Conservation (phyloP, 257 asterid genomes). For the Perilla frutescens region DNA sequence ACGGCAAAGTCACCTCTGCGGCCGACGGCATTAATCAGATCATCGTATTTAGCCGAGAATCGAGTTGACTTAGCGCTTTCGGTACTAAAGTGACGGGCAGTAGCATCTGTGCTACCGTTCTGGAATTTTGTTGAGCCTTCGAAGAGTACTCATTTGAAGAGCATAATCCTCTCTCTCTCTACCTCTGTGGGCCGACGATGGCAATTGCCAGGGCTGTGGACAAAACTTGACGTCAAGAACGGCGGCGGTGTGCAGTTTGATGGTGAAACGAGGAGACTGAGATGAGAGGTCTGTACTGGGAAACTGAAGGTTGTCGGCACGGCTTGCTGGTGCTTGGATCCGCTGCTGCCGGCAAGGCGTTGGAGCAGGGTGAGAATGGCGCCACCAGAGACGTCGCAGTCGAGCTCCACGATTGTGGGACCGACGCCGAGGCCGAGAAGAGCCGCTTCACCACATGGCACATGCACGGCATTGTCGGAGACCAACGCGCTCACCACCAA, state of each 20-base stretch:
- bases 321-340: conserved; percentile 43
- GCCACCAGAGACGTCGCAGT: conserved; percentile 59
- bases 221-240: too few relatives aligned
- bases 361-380: conserved; percentile 60
- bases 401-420: conserved; percentile 81
- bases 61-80: conserved; percentile 23
- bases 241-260: too few relatives aligned
- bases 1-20: conserved; percentile 60
- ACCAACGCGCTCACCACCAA: conserved; percentile 45
- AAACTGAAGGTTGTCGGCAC: conserved; percentile 82
- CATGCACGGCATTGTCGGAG: conserved; percentile 84
- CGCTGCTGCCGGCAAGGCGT: conserved; percentile 45
- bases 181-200: too few relatives aligned
- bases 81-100: conserved; percentile 30
- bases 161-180: too few relatives aligned
- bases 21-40: conserved; percentile 70
- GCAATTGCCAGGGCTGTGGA: too few relatives aligned
- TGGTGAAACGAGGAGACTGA: too few relatives aligned
- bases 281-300: too few relatives aligned
- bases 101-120: conserved; percentile 30
- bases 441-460: conserved; percentile 89
- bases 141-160: conserved; percentile 43
- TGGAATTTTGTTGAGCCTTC: conserved; percentile 33
- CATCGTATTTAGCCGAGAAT: conserved; percentile 55
- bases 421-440: conserved; percentile 87